These are phyloP conservation scores for Erodium maritimum DNA, from an alignment of 345 rosid species.

Conservation along the genomic window DNA sequence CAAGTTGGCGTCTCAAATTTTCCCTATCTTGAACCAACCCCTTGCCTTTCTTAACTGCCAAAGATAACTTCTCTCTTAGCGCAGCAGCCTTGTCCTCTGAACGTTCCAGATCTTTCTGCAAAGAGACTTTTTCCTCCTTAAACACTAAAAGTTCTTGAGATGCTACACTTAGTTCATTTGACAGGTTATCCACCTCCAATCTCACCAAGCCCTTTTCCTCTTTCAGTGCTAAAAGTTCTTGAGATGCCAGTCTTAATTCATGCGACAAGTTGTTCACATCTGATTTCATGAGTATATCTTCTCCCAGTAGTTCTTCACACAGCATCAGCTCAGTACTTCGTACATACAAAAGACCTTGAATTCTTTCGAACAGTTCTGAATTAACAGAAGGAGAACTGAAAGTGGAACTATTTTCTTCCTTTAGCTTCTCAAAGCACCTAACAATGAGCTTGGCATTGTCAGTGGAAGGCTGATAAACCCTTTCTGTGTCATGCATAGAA, in stretches of 20 bases:
- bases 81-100: slow-evolving; percentile 73
- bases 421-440: slow-evolving; percentile 48
- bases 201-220: slow-evolving; percentile 10
- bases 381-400: slow-evolving; percentile 21
- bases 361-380: slow-evolving; percentile 33
- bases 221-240: too few species aligned
- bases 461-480: slow-evolving; percentile 14
- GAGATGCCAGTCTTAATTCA: too few species aligned
- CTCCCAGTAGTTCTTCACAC: slow-evolving; percentile 46
- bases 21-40: slow-evolving; percentile 80
- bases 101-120: slow-evolving; percentile 58
- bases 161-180: slow-evolving; percentile 30
- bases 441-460: slow-evolving; percentile 30
- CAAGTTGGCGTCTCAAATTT: slow-evolving; percentile 46
- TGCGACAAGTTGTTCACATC: too few species aligned
- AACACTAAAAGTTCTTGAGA: slow-evolving; percentile 36
- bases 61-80: slow-evolving; percentile 68
- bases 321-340: slow-evolving; percentile 48
- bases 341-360: slow-evolving; percentile 60
- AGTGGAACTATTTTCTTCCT: slow-evolving; percentile 28
- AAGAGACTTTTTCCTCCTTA: slow-evolving; percentile 45
- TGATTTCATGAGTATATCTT: slow-evolving; percentile 24
- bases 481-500: slow-evolving; percentile 22
- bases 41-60: slow-evolving; percentile 94
- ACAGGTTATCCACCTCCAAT: slow-evolving; percentile 34